phyloP scores from a whole-genome alignment of 2,329 filamentous ascomycete genomes.

The Fusarium oligoseptatum region DNA sequence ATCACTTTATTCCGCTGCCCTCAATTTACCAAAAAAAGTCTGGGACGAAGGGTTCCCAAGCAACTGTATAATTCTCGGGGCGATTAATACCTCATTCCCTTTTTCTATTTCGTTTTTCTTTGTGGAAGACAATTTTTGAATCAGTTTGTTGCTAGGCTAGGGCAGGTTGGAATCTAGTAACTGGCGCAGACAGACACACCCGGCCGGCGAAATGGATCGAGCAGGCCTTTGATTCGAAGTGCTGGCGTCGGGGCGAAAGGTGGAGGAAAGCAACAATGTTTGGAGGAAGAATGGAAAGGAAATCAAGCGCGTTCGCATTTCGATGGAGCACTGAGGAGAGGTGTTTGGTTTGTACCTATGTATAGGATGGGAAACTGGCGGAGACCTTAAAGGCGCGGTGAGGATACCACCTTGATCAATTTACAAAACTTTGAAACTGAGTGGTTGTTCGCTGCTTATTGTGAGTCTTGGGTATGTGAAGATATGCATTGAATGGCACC shows the following conservation, averaged over 20 bases:
- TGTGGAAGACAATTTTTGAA: constrained; percentile 29
- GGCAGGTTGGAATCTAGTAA: constrained; percentile 37
- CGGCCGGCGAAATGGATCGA: constrained; percentile 45
- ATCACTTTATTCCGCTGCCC: constrained; percentile 29
- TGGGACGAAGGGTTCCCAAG: neutral
- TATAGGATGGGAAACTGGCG: constrained; percentile 42
- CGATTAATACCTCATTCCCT: constrained; percentile 25
- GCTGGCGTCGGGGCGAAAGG: constrained; percentile 36
- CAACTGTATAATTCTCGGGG: constrained; percentile 32
- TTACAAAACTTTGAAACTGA: constrained; percentile 29
- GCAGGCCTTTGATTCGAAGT: constrained; percentile 52
- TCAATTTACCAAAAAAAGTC: constrained; percentile 3
- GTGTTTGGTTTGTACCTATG: constrained; percentile 47
- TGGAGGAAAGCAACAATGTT: constrained; percentile 26
- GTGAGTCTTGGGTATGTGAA: neutral
- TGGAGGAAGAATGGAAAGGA: constrained; percentile 43
- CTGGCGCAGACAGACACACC: constrained; percentile 36
- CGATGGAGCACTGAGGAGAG: constrained; percentile 27
- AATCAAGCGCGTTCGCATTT: constrained; percentile 36
- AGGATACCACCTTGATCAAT: constrained; percentile 39
- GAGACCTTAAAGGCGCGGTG: constrained; percentile 31
- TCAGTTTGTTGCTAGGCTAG: constrained; percentile 21
- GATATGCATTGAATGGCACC: neutral
- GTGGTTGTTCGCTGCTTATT: neutral
- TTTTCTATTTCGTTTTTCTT: constrained; percentile 33